phyloP scores from a whole-genome alignment of 345 rosid species.

The Barbarea vulgaris region DNA sequence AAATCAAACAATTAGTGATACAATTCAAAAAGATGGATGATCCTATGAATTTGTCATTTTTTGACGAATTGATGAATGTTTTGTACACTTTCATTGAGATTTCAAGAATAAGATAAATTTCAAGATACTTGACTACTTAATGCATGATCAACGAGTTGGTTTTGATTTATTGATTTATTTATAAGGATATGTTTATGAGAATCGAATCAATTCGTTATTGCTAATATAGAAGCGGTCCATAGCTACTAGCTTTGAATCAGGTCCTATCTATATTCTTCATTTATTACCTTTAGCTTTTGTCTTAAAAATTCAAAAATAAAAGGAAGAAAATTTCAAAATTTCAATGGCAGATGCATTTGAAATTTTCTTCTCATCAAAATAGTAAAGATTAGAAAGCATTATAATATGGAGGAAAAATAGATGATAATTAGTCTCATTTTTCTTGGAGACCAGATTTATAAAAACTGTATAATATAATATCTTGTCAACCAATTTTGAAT shows the following conservation, averaged over 20 bases:
- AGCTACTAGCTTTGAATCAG: conserved; percentile 31
- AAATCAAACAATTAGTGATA: neutral
- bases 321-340: neutral
- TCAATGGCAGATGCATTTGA: conserved; percentile 18
- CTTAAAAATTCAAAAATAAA: neutral
- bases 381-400: neutral
- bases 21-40: neutral
- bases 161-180: neutral
- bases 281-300: conserved; percentile 20
- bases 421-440: neutral
- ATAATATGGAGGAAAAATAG: neutral
- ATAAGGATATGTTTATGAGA: neutral
- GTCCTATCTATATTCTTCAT: conserved; percentile 29
- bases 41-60: conserved; percentile 14
- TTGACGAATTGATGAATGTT: conserved; percentile 24
- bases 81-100: conserved; percentile 1
- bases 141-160: neutral
- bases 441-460: neutral
- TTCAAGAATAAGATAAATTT: conserved; percentile 15
- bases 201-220: conserved; percentile 15
- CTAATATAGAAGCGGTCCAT: conserved; percentile 22
- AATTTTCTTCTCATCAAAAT: neutral
- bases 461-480: neutral
- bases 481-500: neutral
- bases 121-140: neutral